Evolutionary conservation across 371 early-diverging fungal species (phyloP).

Genomic region (Amoeboradix gromovi): DNA sequence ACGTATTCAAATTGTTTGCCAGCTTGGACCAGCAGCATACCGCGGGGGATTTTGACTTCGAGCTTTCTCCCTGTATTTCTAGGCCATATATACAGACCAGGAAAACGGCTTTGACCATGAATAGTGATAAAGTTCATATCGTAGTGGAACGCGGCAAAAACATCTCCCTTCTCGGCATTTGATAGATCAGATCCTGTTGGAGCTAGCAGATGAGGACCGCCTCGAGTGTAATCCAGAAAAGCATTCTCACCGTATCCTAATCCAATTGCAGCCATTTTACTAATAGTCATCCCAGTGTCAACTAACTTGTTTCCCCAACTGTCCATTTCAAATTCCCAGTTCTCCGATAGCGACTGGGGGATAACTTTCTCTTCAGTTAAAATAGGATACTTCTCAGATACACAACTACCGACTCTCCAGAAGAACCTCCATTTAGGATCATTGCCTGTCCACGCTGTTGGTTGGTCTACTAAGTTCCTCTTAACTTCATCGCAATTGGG

Average conservation of each 20-base stretch:
- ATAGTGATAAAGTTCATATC: slow-evolving; percentile 37
- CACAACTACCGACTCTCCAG: slow-evolving; percentile 18
- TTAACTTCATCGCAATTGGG: slow-evolving; percentile 23
- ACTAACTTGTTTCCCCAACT: slow-evolving; percentile 26
- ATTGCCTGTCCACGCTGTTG: slow-evolving; percentile 13
- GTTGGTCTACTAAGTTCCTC: slow-evolving; percentile 11
- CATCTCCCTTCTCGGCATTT: slow-evolving; percentile 21
- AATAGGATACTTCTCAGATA: slow-evolving; percentile 20
- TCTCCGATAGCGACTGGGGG: slow-evolving; percentile 6
- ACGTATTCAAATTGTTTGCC: slow-evolving; percentile 34
- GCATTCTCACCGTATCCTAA: slow-evolving; percentile 18
- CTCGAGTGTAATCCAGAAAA: slow-evolving; percentile 16
- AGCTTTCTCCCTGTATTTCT: slow-evolving; percentile 19
- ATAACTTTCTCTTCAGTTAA: slow-evolving; percentile 29
- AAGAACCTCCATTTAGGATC: slow-evolving; percentile 44
- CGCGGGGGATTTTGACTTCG: slow-evolving; percentile 27
- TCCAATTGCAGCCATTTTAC: slow-evolving; percentile 31
- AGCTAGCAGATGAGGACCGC: slow-evolving; percentile 34
- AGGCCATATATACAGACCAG: slow-evolving; percentile 39
- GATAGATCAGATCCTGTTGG: slow-evolving; percentile 31
- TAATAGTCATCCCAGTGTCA: slow-evolving; percentile 16
- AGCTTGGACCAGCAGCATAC: slow-evolving; percentile 34
- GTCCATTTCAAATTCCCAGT: slow-evolving; percentile 16
- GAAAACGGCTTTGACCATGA: slow-evolving; percentile 38
- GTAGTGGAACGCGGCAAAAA: slow-evolving; percentile 27